Base-by-base conservation (phyloP, 2,329 filamentous ascomycete species). In the Hypoxylon rubiginosum region DNA sequence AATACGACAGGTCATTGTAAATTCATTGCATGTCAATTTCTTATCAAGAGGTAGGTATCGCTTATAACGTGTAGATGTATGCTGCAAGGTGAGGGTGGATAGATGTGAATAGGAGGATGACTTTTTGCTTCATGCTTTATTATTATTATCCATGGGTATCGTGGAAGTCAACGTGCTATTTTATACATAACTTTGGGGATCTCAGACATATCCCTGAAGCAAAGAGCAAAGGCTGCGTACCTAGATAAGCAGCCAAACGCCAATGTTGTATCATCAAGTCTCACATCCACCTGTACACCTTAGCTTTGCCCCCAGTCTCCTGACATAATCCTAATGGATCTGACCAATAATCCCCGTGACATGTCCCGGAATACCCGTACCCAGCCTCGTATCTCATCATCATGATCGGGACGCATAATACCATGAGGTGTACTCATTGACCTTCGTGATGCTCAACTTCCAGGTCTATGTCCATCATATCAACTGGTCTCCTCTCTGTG, bases 381-480 rank as follows among this genome's bases (percentile, higher is more conserved):
- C 50, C 5, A 62, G 52, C 32, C 32, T 58, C 55, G 43, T 58
- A 34, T 17, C 43, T 51, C 60, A 28, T 64, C 61, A 46, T 32
- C 43, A 28, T n/a, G n/a, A 50, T 45, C 28, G 26, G 36, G 19
- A 52, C 57, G 41, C 19, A 24, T 57, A 51, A 50, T 39, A 57
- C 13, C 21, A 34, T 45, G 17, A 4, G 17, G 13, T 46, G 32
- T n/a, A 17, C 32, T 30, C 13, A 46, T 61, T 36, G 61, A 54
- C 58, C 58, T 49, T 65, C 68, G 34, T 67, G 62, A 21, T 68
- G 64, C 19, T 71, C 71, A 28, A 61, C 50, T 3, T 72, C 70
- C 28, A 79, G 70, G 7, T 82, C 81, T 73, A 83, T 78, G 51
- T 83, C 79, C 76, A 80, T 79, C 19, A 75, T 61, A 58, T 75